Base-by-base conservation (phyloP, 176 grass and related monocot genomes). In the Hyparrhenia diplandra region DNA sequence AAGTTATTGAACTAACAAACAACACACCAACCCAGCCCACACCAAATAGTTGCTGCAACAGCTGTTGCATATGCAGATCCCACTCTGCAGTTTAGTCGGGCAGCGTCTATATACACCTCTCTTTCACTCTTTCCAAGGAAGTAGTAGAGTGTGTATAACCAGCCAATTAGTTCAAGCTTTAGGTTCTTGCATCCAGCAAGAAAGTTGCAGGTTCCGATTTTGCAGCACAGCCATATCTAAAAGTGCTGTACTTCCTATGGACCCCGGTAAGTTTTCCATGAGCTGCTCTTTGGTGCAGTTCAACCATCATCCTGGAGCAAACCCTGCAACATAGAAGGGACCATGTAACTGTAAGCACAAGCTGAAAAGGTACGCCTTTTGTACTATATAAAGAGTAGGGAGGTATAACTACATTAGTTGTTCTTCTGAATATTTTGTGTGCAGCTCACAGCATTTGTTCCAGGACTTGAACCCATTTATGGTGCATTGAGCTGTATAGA, bases 251-350 rank as follows among this genome's bases (percentile, higher is more conserved):
- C 78, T 98, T 98, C 24, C 92, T 88, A 42, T 94, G 81, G 23
- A 94, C 92, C 25, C 71, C 95, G 8, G 92, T 94, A n/a, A 98
- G 90, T 79, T 94, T 98, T 28, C 95, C 95, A 41, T 90, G 78
- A 13, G 69, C 81, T 51, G 92, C 90, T 60, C 88, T 89, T 57
- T 85, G 85, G 52, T 98, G 95, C 57, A 98, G 83, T 45, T 84
- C 88, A 37, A 94, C 90, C 90, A 98, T 94, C 51, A 86, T 82
- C 39, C 42, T 98, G 14, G 90, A 92, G 85, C 92, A 94, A 6
- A 88, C 90, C 73, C 95, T 98, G 88, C 69, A 85, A 21, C 20
- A 4, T 14, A 20, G 55, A 35, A 59, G 8, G 13, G 59, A 65
- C 41, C 13, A 67, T 40, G 41, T 23, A 77, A 10, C n/a, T 10